Percentiles rank a stretch among this genome's conserved stretches.
Evolutionary conservation across 2,329 filamentous ascomycete genomes (phyloP).

Genomic region (Alternaria sp.): DNA sequence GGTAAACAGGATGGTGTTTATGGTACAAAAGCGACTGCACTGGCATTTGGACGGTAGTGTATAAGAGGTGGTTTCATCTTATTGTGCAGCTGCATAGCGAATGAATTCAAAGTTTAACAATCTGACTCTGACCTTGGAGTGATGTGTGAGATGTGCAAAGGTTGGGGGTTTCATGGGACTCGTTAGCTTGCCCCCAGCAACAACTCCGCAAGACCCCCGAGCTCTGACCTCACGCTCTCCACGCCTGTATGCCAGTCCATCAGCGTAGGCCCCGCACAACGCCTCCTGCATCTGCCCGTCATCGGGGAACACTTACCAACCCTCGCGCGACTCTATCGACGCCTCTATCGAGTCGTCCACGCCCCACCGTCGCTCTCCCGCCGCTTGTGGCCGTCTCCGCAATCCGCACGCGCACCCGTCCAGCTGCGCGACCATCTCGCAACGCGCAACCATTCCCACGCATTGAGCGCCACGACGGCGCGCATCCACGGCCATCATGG

Average conservation of each 20-base stretch:
- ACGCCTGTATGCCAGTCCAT: slow-evolving; percentile 30
- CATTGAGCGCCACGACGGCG: slow-evolving; percentile 22
- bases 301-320: slow-evolving; percentile 22
- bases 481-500: slow-evolving; percentile 40
- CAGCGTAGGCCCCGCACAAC: slow-evolving; percentile 29
- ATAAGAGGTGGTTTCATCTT: not conserved
- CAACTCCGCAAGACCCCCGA: slow-evolving; percentile 35
- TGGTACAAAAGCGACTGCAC: slow-evolving; percentile 13
- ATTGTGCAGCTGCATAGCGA: slow-evolving; percentile 17
- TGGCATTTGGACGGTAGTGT: slow-evolving; percentile 8
- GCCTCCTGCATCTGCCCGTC: slow-evolving; percentile 15
- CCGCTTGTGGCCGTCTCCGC: slow-evolving; percentile 16
- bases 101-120: not conserved
- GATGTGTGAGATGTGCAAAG: not conserved
- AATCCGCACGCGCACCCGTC: slow-evolving; percentile 15
- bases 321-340: slow-evolving; percentile 23
- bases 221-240: slow-evolving; percentile 36
- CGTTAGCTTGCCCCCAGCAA: slow-evolving; percentile 8
- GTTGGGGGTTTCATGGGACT: not conserved
- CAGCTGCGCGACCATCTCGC: slow-evolving; percentile 10
- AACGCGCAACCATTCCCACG: slow-evolving; percentile 16
- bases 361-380: slow-evolving; percentile 8
- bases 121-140: not conserved
- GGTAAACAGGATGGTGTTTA: not conserved
- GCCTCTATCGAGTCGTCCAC: slow-evolving; percentile 10